A percentile compares a stretch with the other conserved stretches of the same genome.
Evolutionary conservation across 1,284 basidiomycete genomes (phyloP).

Genomic region (Vanrija sp.): DNA sequence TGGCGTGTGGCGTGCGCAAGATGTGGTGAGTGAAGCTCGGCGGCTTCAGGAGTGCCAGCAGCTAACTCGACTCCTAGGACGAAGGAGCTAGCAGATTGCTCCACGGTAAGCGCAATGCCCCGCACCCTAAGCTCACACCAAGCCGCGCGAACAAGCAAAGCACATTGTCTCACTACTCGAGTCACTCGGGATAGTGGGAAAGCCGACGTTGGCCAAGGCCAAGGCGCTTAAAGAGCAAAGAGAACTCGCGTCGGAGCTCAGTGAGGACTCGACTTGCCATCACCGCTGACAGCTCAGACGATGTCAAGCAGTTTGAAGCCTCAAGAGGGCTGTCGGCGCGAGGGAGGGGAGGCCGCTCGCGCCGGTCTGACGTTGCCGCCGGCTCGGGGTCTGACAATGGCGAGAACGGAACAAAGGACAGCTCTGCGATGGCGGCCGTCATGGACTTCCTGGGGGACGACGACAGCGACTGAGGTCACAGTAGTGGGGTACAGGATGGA

Average conservation of each 20-base stretch:
- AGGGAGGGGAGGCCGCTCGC: constrained; percentile 9
- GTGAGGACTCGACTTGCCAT: constrained; percentile 50
- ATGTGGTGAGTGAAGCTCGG: constrained; percentile 57
- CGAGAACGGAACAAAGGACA: constrained; percentile 8
- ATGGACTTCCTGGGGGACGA: constrained; percentile 14
- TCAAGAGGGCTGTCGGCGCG: constrained; percentile 30
- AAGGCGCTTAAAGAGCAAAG: constrained; percentile 64
- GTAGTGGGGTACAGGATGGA: too few species aligned
- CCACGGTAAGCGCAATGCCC: constrained; percentile 40
- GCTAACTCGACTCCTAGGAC: constrained; percentile 26
- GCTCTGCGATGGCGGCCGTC: constrained; percentile 12
- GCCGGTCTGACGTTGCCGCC: background rate
- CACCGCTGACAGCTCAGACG: constrained; percentile 33
- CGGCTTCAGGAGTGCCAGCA: background rate
- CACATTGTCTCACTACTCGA: constrained; percentile 62
- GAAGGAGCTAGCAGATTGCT: constrained; percentile 64
- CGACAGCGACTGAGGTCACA: constrained; percentile 9
- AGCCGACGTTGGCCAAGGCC: constrained; percentile 73
- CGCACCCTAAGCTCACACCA: background rate
- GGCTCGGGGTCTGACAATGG: background rate
- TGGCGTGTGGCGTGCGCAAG: constrained; percentile 75
- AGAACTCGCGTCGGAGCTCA: constrained; percentile 72
- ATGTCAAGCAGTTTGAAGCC: constrained; percentile 48
- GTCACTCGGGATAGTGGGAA: constrained; percentile 72
- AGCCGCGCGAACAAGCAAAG: constrained; percentile 61